Base-by-base conservation (phyloP, 805 yeast genomes). In the Scheffersomyces ergatensis region DNA sequence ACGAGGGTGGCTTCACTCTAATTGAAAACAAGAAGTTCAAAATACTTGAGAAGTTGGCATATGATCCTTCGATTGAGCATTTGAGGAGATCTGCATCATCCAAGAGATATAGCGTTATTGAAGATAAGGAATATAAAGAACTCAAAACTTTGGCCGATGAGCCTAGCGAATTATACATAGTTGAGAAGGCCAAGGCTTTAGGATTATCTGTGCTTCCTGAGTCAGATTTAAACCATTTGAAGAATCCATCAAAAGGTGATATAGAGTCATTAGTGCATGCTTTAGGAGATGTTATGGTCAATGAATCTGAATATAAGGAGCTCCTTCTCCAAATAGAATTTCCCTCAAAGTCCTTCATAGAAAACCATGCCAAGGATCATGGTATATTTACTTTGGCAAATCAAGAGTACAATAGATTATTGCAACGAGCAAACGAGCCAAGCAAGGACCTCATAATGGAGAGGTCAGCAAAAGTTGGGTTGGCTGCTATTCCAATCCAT, bases 141-240 rank as follows among this genome's bases (percentile, higher is more conserved):
- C 32, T 29, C 15, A 29, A 33, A 20, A 6, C 23, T 2, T 19
- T 25, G 20, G 37, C 40, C 1, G 24, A 40, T 31, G 20, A 34
- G 17, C 62, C 60, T 19, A 33, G 46, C 15, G 56, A 58, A 41
- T 55, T 51, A 1, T 64, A 65, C 41, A 45, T 68, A 15, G 58
- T 63, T 1, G 29, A 48, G 2, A 66, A 63, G 42, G 71, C 73
- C 11, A 60, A 62, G 42, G 58, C 60, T 44, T 39, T 19, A 48
- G 26, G 61, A 57, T 27, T 34, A 13, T n/a, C 20, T 6, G 40
- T 34, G 2, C 24, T 40, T 7, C 16, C 55, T 13, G 36, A 45
- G 2, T 40, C 42, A 4, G 68, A 63, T 33, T 54, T 50, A 34
- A 54, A 60, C 11, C 41, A 33, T 1, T 47, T 64, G 13, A 44